Evolutionary conservation across 345 rosid species (phyloP).

Genomic region (Ricinus communis): DNA sequence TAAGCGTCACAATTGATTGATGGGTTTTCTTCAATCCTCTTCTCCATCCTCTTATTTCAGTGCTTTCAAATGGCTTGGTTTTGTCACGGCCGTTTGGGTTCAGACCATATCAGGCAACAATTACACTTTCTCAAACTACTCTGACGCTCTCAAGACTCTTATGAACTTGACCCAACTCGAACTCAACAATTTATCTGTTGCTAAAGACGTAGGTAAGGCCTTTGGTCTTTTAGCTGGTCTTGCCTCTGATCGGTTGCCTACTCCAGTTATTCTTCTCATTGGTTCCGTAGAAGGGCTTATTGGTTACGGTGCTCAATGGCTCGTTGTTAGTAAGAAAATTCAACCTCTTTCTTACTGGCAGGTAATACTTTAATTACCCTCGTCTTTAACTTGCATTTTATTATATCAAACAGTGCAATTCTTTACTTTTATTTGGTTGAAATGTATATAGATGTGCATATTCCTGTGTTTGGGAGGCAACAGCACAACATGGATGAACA

Average conservation of each 20-base stretch:
- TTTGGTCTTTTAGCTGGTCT: slow-evolving; percentile 91
- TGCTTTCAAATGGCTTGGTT: slow-evolving; percentile 86
- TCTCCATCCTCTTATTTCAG: slow-evolving; percentile 21
- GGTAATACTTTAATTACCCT: too few species aligned
- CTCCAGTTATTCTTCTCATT: slow-evolving; percentile 64
- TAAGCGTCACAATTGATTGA: background rate
- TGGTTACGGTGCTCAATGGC: slow-evolving; percentile 96
- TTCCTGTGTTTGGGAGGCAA: slow-evolving; percentile 93
- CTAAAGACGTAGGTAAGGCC: slow-evolving; percentile 92
- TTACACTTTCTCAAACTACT: slow-evolving; percentile 89
- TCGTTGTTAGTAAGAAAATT: slow-evolving; percentile 68
- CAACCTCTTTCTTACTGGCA: slow-evolving; percentile 84
- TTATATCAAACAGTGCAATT: background rate
- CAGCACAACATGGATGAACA: slow-evolving; percentile 99
- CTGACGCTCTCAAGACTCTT: slow-evolving; percentile 74
- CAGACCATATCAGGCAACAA: slow-evolving; percentile 92
- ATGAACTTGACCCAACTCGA: slow-evolving; percentile 83
- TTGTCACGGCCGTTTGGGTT: slow-evolving; percentile 94
- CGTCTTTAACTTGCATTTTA: too few species aligned
- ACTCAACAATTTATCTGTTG: slow-evolving; percentile 80
- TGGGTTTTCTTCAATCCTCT: slow-evolving; percentile 27
- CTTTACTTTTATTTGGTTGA: background rate
- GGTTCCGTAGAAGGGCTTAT: slow-evolving; percentile 85
- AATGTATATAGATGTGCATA: slow-evolving; percentile 59
- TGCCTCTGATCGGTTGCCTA: slow-evolving; percentile 75